These are phyloP conservation scores for Komagataella kurtzmanii DNA, from an alignment of 805 yeast genomes.

Conservation along the genomic window DNA sequence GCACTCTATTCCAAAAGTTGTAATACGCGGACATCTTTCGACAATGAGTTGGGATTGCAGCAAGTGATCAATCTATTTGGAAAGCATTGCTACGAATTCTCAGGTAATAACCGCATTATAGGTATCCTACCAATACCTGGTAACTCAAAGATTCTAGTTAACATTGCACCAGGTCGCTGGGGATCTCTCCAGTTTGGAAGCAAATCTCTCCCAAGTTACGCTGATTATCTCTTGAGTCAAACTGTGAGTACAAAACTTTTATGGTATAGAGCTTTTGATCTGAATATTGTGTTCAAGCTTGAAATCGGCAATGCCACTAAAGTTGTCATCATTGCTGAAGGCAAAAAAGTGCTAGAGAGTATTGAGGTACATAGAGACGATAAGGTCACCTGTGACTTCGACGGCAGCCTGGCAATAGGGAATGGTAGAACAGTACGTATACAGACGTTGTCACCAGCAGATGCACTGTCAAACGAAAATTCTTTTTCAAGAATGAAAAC, in stretches of 20 bases:
- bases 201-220: not conserved
- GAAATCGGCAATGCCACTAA: not conserved
- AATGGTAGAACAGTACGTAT: not conserved
- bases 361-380: not conserved
- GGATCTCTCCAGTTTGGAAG: not conserved
- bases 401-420: not conserved
- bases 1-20: not conserved
- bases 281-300: not conserved
- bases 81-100: not conserved
- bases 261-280: not conserved
- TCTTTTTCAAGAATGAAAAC: not conserved
- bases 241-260: not conserved
- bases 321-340: not conserved
- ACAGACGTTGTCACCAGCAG: not conserved
- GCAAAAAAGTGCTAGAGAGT: not conserved
- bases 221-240: not conserved
- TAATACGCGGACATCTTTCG: not conserved
- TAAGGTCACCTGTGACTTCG: not conserved
- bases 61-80: not conserved
- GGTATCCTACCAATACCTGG: not conserved
- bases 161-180: not conserved
- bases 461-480: not conserved
- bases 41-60: not conserved
- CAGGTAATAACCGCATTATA: not conserved
- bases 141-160: not conserved